A percentile compares a stretch with the other conserved stretches of the same genome.
Conservation (phyloP, 1,284 basidiomycete genomes). For the Irpex sp. region DNA sequence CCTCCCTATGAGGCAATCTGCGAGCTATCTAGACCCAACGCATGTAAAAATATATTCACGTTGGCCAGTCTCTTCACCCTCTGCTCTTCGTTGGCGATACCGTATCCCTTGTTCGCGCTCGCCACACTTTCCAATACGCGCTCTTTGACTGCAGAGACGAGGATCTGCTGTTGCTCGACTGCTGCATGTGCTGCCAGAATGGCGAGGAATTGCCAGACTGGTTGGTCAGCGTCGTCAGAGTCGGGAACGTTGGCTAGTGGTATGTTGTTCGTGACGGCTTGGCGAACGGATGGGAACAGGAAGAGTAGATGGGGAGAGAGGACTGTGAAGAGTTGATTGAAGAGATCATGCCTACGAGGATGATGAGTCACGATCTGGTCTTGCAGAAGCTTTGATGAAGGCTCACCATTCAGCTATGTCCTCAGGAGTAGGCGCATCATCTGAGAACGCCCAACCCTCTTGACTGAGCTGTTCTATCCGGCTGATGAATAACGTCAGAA, state of each 20-base stretch:
- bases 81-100: conserved; percentile 56
- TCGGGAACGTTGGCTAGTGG: conserved; percentile 29
- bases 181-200: conserved; percentile 84
- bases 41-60: conserved; percentile 83
- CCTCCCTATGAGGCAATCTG: conserved; percentile 45
- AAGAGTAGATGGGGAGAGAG: conserved; percentile 70
- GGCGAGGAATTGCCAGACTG: conserved; percentile 89
- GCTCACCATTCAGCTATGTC: conserved; percentile 84
- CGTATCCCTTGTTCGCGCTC: conserved; percentile 71
- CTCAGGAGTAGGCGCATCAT: conserved; percentile 55
- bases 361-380: conserved; percentile 3
- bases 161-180: conserved; percentile 77
- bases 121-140: conserved; percentile 88
- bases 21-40: conserved; percentile 79
- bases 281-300: conserved; percentile 89
- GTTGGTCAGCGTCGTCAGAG: conserved; percentile 79
- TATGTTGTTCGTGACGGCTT: conserved; percentile 40
- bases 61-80: conserved; percentile 67
- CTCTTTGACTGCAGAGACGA: conserved; percentile 85
- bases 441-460: conserved; percentile 5
- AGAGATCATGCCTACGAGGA: conserved; percentile 66
- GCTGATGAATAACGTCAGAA: conserved; percentile 89
- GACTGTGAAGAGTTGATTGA: conserved; percentile 78
- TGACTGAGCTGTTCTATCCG: conserved; percentile 90
- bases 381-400: neutral